Evolutionary conservation across 345 rosid genomes (phyloP).

Genomic region (Pistacia integerrima): DNA sequence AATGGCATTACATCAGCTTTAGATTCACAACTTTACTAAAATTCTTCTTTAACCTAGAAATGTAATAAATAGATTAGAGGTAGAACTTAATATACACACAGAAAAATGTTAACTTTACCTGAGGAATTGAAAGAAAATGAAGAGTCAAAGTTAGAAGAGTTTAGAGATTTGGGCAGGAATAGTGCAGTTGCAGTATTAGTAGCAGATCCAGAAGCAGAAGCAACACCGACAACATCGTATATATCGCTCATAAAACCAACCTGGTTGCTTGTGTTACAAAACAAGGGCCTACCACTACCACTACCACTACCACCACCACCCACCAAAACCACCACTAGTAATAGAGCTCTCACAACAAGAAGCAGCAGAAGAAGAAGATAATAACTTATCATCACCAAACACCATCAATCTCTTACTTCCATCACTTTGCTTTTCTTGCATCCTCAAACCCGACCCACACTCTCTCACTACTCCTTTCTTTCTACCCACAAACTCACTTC

Average conservation of each 20-base stretch:
- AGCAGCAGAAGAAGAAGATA: conserved; percentile 21
- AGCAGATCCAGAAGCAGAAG: conserved; percentile 19
- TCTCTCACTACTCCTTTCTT: conserved; percentile 26
- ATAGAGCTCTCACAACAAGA: conserved; percentile 16
- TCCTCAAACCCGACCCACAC: conserved; percentile 49
- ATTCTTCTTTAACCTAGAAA: neutral
- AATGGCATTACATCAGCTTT: neutral
- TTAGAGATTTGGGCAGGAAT: conserved; percentile 24
- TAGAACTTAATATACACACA: neutral
- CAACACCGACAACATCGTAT: conserved; percentile 44
- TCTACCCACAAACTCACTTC: conserved; percentile 29
- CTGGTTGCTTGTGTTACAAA: conserved; percentile 46
- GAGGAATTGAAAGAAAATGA: conserved; percentile 37
- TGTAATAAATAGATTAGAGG: neutral
- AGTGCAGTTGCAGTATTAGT: conserved; percentile 17
- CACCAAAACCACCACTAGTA: conserved; percentile 24
- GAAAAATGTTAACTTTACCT: conserved; percentile 39
- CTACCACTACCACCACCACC: conserved; percentile 29
- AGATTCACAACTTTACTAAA: neutral
- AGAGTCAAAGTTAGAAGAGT: conserved; percentile 29
- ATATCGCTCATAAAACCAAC: conserved; percentile 37
- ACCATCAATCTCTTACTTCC: conserved; percentile 31
- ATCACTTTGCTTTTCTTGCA: conserved; percentile 30
- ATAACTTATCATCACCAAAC: conserved; percentile 20
- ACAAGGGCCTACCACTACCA: conserved; percentile 38